Conservation (phyloP, 345 rosid species). For the Populus euphratica region DNA sequence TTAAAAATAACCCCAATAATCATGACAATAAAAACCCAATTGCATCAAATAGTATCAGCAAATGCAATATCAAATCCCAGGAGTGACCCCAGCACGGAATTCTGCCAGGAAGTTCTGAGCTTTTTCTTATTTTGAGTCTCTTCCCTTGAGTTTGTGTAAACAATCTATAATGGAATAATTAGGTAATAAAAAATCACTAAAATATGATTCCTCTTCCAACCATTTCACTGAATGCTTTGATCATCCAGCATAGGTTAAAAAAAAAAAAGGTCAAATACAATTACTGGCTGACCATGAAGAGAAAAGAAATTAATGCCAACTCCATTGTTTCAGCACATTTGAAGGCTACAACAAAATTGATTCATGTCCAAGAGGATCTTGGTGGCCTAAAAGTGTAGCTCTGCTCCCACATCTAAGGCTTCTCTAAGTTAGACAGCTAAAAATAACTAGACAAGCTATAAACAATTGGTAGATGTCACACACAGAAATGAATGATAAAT, state of each 20-base stretch:
- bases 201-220: not conserved
- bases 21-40: not conserved
- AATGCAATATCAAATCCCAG: not conserved
- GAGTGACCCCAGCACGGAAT: not conserved
- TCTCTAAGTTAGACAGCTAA: constrained; percentile 11
- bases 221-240: constrained; percentile 1
- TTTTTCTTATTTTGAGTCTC: not conserved
- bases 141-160: not conserved
- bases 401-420: constrained; percentile 6
- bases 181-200: not conserved
- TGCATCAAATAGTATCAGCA: not conserved
- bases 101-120: not conserved
- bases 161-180: not conserved
- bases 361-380: constrained; percentile 7
- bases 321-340: constrained; percentile 2
- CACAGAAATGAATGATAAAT: not conserved
- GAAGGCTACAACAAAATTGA: not conserved
- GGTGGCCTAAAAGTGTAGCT: not conserved
- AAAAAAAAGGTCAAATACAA: not conserved
- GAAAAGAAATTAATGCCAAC: constrained; percentile 6
- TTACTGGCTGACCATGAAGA: not conserved
- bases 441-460: not conserved
- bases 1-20: not conserved
- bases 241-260: not conserved
- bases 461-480: not conserved